These are phyloP conservation scores for Globisporangium radiosum DNA, from an alignment of 352 stramenopile genomes.

Conservation along the genomic window DNA sequence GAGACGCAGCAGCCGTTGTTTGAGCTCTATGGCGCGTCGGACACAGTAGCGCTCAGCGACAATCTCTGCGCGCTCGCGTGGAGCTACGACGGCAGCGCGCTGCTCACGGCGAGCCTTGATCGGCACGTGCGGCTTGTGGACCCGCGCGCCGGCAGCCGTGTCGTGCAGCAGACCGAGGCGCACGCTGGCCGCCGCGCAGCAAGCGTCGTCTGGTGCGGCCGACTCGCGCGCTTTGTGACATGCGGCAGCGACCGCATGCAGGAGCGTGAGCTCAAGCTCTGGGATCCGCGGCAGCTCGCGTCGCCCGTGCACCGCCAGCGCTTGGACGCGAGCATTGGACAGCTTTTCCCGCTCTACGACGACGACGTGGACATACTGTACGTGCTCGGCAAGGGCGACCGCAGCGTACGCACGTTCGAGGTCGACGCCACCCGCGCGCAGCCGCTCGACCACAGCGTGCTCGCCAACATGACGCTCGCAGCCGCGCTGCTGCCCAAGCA, in stretches of 20 bases:
- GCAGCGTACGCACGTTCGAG: constrained; percentile 53
- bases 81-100: constrained; percentile 64
- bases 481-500: constrained; percentile 47
- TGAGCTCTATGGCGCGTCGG: constrained; percentile 6
- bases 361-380: constrained; percentile 61
- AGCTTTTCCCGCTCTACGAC: constrained; percentile 68
- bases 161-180: constrained; percentile 16
- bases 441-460: constrained; percentile 40
- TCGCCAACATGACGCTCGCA: constrained; percentile 54
- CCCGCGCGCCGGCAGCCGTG: constrained; percentile 23
- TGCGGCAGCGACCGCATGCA: constrained; percentile 57
- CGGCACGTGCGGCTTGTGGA: constrained; percentile 50
- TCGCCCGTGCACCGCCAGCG: constrained; percentile 55
- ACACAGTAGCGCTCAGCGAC: neutral
- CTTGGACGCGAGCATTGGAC: constrained; percentile 52
- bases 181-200: constrained; percentile 43
- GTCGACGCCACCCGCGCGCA: constrained; percentile 39
- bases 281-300: constrained; percentile 50
- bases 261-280: constrained; percentile 73
- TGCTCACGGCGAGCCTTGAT: constrained; percentile 35
- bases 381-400: constrained; percentile 65
- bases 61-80: constrained; percentile 36
- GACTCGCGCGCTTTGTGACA: constrained; percentile 45
- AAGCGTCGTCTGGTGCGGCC: constrained; percentile 55
- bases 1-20: constrained; percentile 20